Base-by-base conservation (phyloP, 75 land plant species). In the Pinus albicaulis region DNA sequence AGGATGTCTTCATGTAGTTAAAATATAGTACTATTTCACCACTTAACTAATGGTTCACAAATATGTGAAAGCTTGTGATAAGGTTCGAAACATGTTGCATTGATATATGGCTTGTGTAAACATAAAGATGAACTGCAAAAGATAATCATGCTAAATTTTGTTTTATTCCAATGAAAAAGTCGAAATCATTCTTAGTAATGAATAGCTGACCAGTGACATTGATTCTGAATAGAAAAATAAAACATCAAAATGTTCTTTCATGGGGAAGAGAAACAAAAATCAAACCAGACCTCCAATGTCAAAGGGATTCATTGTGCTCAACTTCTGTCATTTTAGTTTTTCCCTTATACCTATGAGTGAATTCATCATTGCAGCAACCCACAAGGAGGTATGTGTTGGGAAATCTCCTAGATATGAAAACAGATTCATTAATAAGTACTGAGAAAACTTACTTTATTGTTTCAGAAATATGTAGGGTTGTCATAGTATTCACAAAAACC, bases 301-400 rank as follows among this genome's bases (percentile, higher is more conserved):
- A 95, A 66, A 94, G 93, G 0, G 98, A 94, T 78, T 94, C 98
- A 77, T 94, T 90, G 20, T 95, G 93, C 61, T 94, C 98, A 0
- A 72, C 77, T 57, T 85, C 98, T 10, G 73, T 92, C 98, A 94
- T 94, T 25, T 92, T 95, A 63, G 98, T 94, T 73, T 94, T 94
- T 69, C 98, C 98, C 73, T 94, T 94, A 66, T 77, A 93, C 79
- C 84, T 90, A 75, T 88, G 88, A 22, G 98, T 94, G 24, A 80
- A 77, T 61, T 89, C 98, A 85, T 94, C 98, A 78, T 78, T 94
- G 87, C 98, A 94, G 80, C 95, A 92, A 34, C 98, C 98, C 38
- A 94, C 98, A 6, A 94, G 88, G 58, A 94, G 74, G 69, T 88
- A 90, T 11, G 92, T 88, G 28, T 94, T 94, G 41, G 98, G 93